A percentile compares a stretch with the other conserved stretches of the same genome.
Evolutionary conservation across 1,284 basidiomycete genomes (phyloP).

Genomic region (Pascua sp.): DNA sequence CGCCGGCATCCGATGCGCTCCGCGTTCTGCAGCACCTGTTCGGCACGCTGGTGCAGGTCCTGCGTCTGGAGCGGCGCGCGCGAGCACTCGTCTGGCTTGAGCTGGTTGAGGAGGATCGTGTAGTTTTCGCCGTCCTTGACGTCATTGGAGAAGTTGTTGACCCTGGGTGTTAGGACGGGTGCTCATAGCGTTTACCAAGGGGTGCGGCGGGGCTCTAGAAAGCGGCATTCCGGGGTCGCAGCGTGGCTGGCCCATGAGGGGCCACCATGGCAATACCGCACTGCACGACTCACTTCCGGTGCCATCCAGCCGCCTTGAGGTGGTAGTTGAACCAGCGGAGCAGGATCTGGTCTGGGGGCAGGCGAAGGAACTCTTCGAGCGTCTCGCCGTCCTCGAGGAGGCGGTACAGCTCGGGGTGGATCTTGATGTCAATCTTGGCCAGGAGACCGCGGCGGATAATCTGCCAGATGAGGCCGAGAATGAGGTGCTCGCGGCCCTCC

Average conservation of each 20-base stretch:
- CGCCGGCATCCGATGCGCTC: constrained; percentile 91
- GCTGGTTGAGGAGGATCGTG: constrained; percentile 89
- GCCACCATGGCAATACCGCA: not conserved
- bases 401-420: constrained; percentile 94
- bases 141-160: constrained; percentile 96
- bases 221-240: too few relatives aligned
- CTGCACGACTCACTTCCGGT: constrained; percentile 60
- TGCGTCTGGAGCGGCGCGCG: constrained; percentile 80
- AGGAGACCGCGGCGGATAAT: constrained; percentile 91
- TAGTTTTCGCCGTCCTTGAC: constrained; percentile 96
- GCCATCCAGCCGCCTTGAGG: constrained; percentile 90
- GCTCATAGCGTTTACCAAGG: not conserved
- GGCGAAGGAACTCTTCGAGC: constrained; percentile 84
- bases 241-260: too few relatives aligned
- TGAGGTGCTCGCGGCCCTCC: constrained; percentile 92
- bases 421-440: constrained; percentile 93
- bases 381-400: constrained; percentile 96
- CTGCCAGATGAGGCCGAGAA: constrained; percentile 99
- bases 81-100: constrained; percentile 92
- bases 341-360: constrained; percentile 96
- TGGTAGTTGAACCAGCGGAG: constrained; percentile 99
- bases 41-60: constrained; percentile 78
- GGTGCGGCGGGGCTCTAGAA: not conserved
- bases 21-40: constrained; percentile 89
- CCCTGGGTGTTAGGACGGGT: constrained; percentile 54